These are phyloP conservation scores for Marvania coccoides DNA, from an alignment of 139 green algal genomes.

Conservation along the genomic window DNA sequence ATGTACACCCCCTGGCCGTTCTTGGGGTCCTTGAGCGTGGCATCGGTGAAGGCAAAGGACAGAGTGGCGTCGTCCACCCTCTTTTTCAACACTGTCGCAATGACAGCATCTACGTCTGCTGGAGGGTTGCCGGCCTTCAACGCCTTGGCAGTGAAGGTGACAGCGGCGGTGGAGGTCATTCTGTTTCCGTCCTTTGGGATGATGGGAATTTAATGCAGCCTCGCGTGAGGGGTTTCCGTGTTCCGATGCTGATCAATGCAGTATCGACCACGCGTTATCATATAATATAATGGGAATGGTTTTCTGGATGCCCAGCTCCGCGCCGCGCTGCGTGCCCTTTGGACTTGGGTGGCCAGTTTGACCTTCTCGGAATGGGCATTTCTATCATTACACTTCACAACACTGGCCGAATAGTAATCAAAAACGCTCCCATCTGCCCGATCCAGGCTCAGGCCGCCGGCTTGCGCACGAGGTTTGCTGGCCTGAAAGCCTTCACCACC, in stretches of 20 bases:
- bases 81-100: constrained; percentile 15
- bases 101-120: neutral
- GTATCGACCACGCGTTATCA: too few species aligned
- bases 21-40: constrained; percentile 8
- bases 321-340: too few species aligned
- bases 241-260: too few species aligned
- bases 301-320: too few species aligned
- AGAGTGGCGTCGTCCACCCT: constrained; percentile 1
- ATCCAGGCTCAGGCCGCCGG: neutral
- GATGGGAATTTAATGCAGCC: neutral
- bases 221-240: too few species aligned
- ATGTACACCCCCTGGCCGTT: neutral
- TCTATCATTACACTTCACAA: too few species aligned
- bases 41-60: constrained; percentile 8
- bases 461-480: neutral
- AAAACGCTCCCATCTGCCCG: too few species aligned
- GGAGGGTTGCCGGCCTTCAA: neutral
- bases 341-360: too few species aligned
- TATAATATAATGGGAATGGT: too few species aligned
- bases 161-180: constrained; percentile 12
- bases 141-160: neutral
- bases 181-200: neutral
- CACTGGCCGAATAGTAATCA: too few species aligned
- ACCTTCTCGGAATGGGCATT: too few species aligned
- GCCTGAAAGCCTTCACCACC: constrained; percentile 76